phyloP scores from a whole-genome alignment of 345 rosid genomes.

The Acer yangbiense region DNA sequence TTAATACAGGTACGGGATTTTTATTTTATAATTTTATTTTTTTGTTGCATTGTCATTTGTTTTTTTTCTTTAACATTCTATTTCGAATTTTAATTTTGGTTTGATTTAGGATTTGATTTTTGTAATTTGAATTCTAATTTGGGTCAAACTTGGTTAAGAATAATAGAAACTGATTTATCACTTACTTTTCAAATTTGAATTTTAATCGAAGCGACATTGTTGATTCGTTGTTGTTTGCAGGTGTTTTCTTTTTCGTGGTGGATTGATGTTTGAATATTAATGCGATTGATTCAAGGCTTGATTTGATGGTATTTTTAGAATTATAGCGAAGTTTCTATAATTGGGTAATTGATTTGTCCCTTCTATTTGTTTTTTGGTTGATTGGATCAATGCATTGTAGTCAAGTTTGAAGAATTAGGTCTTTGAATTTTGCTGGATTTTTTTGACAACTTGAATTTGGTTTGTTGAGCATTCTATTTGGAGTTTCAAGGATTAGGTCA shows the following conservation, averaged over 20 bases:
- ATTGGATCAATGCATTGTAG: not conserved
- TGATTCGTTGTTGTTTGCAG: not conserved
- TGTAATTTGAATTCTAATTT: not conserved
- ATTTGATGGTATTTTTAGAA: not conserved
- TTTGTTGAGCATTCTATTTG: not conserved
- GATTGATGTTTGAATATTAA: not conserved
- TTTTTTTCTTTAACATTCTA: no score
- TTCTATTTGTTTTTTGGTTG: not conserved
- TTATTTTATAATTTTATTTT: not conserved
- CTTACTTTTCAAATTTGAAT: not conserved
- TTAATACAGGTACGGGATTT: not conserved
- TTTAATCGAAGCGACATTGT: not conserved
- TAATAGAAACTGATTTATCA: not conserved
- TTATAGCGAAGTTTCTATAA: conserved; percentile 8
- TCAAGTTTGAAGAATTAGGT: conserved; percentile 16
- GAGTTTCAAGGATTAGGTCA: not conserved
- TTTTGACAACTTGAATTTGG: not conserved
- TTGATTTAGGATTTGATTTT: not conserved
- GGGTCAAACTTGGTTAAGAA: not conserved
- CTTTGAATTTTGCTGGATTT: conserved; percentile 2
- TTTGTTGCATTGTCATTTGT: not conserved
- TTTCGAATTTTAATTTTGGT: not conserved
- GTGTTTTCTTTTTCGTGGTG: not conserved
- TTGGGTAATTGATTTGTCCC: not conserved
- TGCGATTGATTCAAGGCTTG: conserved; percentile 10